Evolutionary conservation across 2,329 filamentous ascomycete species (phyloP).

Genomic region (Sphaceloma murrayae): DNA sequence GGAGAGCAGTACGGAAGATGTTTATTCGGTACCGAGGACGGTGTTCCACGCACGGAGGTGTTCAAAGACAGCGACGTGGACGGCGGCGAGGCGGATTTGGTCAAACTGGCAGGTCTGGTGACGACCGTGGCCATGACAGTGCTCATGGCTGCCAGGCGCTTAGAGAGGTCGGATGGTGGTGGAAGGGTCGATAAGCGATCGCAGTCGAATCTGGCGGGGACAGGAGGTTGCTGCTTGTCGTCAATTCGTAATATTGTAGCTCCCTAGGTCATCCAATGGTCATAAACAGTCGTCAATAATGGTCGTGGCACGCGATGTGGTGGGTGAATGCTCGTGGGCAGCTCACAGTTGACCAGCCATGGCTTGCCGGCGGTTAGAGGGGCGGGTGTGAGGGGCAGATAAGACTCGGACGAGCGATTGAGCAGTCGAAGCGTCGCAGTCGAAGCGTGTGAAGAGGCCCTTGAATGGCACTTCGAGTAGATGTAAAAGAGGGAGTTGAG

Average conservation of each 20-base stretch:
- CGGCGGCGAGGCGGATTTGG: constrained; percentile 34
- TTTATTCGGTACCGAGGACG: constrained; percentile 68
- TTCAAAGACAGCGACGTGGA: constrained; percentile 47
- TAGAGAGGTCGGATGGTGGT: background rate
- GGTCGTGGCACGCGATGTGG: constrained; percentile 12
- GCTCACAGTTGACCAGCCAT: constrained; percentile 11
- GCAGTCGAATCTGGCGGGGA: background rate
- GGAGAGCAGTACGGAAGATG: constrained; percentile 84
- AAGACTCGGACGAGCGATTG: background rate
- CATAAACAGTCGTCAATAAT: constrained; percentile 1
- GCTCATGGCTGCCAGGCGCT: constrained; percentile 11
- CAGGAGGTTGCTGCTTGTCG: background rate
- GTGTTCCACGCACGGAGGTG: constrained; percentile 45
- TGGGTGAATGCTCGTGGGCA: constrained; percentile 9
- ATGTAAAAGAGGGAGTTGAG: constrained; percentile 2
- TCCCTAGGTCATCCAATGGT: constrained; percentile 1
- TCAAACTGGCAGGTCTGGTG: constrained; percentile 11
- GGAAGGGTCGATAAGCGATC: background rate
- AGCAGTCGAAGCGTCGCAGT: constrained; percentile 2
- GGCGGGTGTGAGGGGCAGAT: constrained; percentile 4
- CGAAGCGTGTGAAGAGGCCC: too few species aligned
- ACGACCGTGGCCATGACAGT: constrained; percentile 15
- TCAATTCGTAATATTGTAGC: background rate
- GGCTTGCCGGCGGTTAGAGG: constrained; percentile 7
- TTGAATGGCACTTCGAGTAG: too few species aligned